Percentiles rank a stretch among this genome's conserved stretches.
These are phyloP conservation scores for Boletus pseudopeckii DNA, from an alignment of 768 basidiomycete genomes.

Conservation along the genomic window DNA sequence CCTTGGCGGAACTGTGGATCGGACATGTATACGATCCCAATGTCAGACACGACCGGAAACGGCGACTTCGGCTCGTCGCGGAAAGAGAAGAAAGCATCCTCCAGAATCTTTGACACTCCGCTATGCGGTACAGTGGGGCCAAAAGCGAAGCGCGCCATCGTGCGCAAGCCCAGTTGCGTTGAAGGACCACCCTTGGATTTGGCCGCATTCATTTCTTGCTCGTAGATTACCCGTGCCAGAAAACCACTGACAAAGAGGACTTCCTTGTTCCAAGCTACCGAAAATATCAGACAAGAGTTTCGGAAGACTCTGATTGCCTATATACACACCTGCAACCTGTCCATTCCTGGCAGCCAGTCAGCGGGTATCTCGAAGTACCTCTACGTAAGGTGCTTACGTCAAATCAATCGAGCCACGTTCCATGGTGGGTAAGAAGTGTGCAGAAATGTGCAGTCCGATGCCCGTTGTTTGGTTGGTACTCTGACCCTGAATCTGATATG, in stretches of 20 bases:
- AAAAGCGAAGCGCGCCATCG: slow-evolving; percentile 82
- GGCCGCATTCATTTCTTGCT: slow-evolving; percentile 55
- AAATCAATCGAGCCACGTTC: slow-evolving; percentile 91
- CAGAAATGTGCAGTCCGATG: slow-evolving; percentile 50
- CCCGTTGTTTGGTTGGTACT: no score
- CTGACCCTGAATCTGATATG: no score
- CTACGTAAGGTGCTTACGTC: slow-evolving; percentile 46
- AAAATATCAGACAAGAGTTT: not conserved
- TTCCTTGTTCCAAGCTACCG: slow-evolving; percentile 83
- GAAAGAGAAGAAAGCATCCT: slow-evolving; percentile 12
- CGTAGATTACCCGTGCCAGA: slow-evolving; percentile 78
- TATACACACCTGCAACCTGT: slow-evolving; percentile 64
- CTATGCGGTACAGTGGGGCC: slow-evolving; percentile 27
- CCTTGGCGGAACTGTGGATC: not conserved
- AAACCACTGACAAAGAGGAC: slow-evolving; percentile 82
- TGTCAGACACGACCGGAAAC: slow-evolving; percentile 12
- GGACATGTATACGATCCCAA: not conserved
- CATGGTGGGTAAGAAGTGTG: slow-evolving; percentile 90
- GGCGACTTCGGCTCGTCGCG: not conserved
- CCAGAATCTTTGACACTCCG: slow-evolving; percentile 9
- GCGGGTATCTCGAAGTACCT: not conserved
- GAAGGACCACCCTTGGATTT: not conserved
- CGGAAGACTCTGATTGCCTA: not conserved
- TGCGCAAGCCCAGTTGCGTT: slow-evolving; percentile 49
- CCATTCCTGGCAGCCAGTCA: slow-evolving; percentile 54